Evolutionary conservation across 805 yeast species (phyloP).

Genomic region (Cephaloascus fragrans): DNA sequence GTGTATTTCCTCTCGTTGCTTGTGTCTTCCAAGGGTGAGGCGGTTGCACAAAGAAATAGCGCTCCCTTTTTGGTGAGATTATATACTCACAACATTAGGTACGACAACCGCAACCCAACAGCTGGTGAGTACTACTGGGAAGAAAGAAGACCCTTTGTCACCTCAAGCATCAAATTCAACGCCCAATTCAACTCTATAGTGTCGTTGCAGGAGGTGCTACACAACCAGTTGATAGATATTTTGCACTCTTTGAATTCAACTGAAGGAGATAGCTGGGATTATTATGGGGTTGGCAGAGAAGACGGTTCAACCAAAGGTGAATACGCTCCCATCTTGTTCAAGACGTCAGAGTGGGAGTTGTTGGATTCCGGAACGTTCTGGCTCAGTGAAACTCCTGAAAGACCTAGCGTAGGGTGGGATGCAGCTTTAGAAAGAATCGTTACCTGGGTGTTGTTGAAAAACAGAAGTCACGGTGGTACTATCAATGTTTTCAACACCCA

Average conservation of each 20-base stretch:
- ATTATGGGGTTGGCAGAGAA: conserved; percentile 20
- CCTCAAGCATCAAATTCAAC: conserved; percentile 29
- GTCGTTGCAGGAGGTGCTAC: conserved; percentile 28
- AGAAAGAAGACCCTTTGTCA: conserved; percentile 24
- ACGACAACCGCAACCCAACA: conserved; percentile 23
- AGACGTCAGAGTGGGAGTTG: conserved; percentile 13
- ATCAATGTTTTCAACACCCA: conserved; percentile 27
- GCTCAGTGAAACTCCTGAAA: conserved; percentile 17
- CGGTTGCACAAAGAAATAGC: too few relatives aligned
- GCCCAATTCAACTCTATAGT: conserved; percentile 24
- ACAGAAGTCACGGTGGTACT: conserved; percentile 8
- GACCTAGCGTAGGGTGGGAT: conserved; percentile 34
- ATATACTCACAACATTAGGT: conserved; percentile 37
- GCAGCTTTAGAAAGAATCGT: conserved; percentile 31
- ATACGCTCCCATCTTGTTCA: conserved; percentile 17
- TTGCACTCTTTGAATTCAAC: conserved; percentile 14
- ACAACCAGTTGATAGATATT: conserved; percentile 23
- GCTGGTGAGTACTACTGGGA: conserved; percentile 36
- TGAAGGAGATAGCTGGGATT: conserved; percentile 13
- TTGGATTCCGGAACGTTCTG: conserved; percentile 13
- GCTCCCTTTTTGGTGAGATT: conserved; percentile 10
- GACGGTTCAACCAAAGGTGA: conserved; percentile 20
- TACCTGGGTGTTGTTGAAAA: conserved; percentile 19
- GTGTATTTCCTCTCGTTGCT: too few relatives aligned
- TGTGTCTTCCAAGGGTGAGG: too few relatives aligned